Evolutionary conservation across 306 rosid species (phyloP).

Genomic region (Fragaria iinumae): DNA sequence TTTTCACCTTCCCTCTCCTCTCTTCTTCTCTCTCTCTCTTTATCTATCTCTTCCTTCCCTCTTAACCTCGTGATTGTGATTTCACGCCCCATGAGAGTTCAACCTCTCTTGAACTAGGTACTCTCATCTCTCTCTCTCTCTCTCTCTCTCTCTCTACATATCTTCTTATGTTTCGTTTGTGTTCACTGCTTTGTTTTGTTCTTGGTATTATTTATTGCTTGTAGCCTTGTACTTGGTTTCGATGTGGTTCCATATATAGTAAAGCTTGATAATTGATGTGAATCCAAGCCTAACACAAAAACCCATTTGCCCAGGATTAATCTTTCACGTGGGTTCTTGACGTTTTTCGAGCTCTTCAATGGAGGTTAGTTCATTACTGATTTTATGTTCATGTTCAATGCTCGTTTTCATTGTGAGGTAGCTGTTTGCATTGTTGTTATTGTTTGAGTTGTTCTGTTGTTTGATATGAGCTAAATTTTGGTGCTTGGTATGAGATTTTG

Average conservation of each 20-base stretch:
- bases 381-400: slow-evolving; percentile 7
- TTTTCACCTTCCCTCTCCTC: slow-evolving; percentile 31
- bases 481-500: slow-evolving; percentile 28
- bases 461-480: slow-evolving; percentile 17
- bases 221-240: slow-evolving; percentile 16
- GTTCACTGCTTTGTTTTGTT: slow-evolving; percentile 19
- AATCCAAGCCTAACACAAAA: slow-evolving; percentile 40
- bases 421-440: slow-evolving; percentile 28
- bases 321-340: slow-evolving; percentile 45
- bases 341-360: slow-evolving; percentile 33
- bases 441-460: slow-evolving; percentile 24
- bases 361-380: slow-evolving; percentile 39
- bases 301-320: slow-evolving; percentile 52
- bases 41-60: slow-evolving; percentile 17
- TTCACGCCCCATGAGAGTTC: slow-evolving; percentile 29
- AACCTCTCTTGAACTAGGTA: slow-evolving; percentile 41
- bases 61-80: slow-evolving; percentile 29
- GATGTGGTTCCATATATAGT: slow-evolving; percentile 21
- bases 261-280: slow-evolving; percentile 30
- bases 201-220: slow-evolving; percentile 20
- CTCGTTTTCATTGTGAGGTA: slow-evolving; percentile 18
- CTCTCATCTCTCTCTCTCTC: slow-evolving; percentile 6
- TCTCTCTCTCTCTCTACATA: background rate
- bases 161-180: background rate
- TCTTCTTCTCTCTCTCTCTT: background rate